A percentile compares a stretch with the other conserved stretches of the same genome.
Conservation (phyloP, 163 green algal genomes). For the Chlorella variabilis region DNA sequence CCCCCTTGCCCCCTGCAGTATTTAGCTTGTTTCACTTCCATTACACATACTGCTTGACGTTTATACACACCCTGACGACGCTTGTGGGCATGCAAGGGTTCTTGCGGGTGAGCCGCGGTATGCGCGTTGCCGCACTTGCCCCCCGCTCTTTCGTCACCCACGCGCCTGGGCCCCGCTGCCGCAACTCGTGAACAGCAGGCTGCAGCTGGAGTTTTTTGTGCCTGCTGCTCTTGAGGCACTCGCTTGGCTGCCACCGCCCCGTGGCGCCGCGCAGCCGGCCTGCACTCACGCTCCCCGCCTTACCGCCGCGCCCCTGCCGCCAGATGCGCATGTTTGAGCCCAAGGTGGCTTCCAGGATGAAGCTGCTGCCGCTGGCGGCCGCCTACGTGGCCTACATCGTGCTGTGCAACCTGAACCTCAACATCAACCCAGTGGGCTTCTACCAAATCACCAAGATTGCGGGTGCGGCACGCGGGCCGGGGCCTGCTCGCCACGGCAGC, state of each 20-base stretch:
- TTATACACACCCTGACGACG: conserved; percentile 71
- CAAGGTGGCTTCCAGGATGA: conserved; percentile 40
- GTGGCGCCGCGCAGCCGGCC: not conserved
- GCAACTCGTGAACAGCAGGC: no score
- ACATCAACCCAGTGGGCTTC: conserved; percentile 75
- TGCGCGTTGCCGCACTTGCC: no score
- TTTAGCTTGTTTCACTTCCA: conserved; percentile 62
- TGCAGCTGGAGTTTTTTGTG: no score
- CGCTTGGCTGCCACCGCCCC: no score
- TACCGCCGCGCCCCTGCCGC: not conserved
- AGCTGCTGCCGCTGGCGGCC: conserved; percentile 59
- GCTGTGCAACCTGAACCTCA: conserved; percentile 72
- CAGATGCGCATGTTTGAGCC: conserved; percentile 59
- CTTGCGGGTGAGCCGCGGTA: conserved; percentile 20
- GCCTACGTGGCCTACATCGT: conserved; percentile 78
- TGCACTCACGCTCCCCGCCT: not conserved
- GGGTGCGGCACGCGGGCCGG: not conserved
- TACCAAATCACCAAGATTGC: conserved; percentile 81
- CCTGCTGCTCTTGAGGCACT: no score
- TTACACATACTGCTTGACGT: conserved; percentile 68
- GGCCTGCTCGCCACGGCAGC: not conserved
- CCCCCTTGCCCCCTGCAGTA: conserved; percentile 42
- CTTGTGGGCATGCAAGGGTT: conserved; percentile 65
- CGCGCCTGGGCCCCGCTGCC: not conserved
- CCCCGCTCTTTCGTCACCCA: no score